Evolutionary conservation across 2,329 filamentous ascomycete genomes (phyloP), one percentile per base, ranked within the genome.

Genomic region (Huntiella savannae): DNA sequence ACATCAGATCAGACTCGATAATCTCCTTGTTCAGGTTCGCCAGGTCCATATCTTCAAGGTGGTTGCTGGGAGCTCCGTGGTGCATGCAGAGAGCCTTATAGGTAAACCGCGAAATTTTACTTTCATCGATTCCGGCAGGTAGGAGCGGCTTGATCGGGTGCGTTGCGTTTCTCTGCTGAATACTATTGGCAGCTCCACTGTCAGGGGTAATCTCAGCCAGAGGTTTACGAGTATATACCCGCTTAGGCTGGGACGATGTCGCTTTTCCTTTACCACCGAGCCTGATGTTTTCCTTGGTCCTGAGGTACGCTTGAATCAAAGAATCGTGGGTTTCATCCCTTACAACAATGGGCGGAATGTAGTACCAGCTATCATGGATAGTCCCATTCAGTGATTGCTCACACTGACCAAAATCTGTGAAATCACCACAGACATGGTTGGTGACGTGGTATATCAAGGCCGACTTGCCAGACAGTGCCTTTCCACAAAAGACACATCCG

Each of bases 351-450:
- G 22, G 22, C 7, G 22, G 22, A 10, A 28, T 10, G 8, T 28
- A 19, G 11, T 12, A n/a, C 5, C 7, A 15, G 3, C 16, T 19
- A 5, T 28, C 2, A 36, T 34, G 13, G 1, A 17, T 13, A 10
- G 16, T 1, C 1, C 48, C 45, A 7, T 50, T 50, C 2, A 41
- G 44, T 10, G 36, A 8, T 1, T 28, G 4, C 3, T 2, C 4
- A 11, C n/a, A 42, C 35, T 48, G 46, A n/a, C 49, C 43, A 33
- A 50, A 28, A 5, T 33, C 13, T 5, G 52, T 52, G 47, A 65
- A 63, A 3, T 57, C 52, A 13, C 69, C 68, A 51, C 71, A 75
- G 2, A 70, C 63, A 3, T 57, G 54, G 45, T 63, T 63, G 33
- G 60, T 56, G 0, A 55, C 49, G 49, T 74, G 71, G 56, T 70